Evolutionary conservation across 371 early-diverging fungal genomes (phyloP), one percentile per base, ranked within the genome.

Genomic region (Saksenaea vasiformis): DNA sequence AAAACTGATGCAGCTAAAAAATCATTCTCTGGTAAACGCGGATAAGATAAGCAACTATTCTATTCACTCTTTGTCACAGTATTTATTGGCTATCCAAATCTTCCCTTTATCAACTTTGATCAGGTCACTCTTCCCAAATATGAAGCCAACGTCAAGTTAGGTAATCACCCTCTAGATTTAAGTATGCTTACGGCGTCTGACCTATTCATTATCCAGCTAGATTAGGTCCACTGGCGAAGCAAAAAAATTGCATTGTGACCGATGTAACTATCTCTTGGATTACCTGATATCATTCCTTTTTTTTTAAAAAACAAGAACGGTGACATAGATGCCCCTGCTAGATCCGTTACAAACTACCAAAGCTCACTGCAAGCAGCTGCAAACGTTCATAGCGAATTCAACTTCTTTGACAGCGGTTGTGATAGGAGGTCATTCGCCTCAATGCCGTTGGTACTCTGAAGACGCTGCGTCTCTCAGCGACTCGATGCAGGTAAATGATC

Each of bases 371-470:
- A 56, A 51, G 3, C 22, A 27, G 3, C 19, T 67, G 56, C 44
- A 44, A 41, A 44, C 14, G 58, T 37, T 56, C 56, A 4, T 54
- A 14, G 39, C 35, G 34, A 59, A 65, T n/a, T 55, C 56, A 3
- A 15, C 54, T 3, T 38, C 44, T n/a, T 22, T 66, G 5, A 69
- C 69, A 5, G 63, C 73, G 1, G 68, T 78, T 19, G 65, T 80
- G 2, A 64, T 80, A 13, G 81, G 81, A 44, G 78, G 78, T 0
- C 69, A 80, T 56, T 59, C 71, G 11, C 67, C 74, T 19, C 62
- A 69, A 34, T 80, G 81, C 60, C 70, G 73, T 44, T 80, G 81
- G 81, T 80, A 80, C 65, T 72, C 78, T 1, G 81, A 80, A 60
- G 77, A 80, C 54, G 81, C 78, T 3, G 56, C 35, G 11, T 56